Evolutionary conservation across 2,329 filamentous ascomycete genomes (phyloP), one percentile per base, ranked within the genome.

Genomic region (Fusarium fujikuroi): DNA sequence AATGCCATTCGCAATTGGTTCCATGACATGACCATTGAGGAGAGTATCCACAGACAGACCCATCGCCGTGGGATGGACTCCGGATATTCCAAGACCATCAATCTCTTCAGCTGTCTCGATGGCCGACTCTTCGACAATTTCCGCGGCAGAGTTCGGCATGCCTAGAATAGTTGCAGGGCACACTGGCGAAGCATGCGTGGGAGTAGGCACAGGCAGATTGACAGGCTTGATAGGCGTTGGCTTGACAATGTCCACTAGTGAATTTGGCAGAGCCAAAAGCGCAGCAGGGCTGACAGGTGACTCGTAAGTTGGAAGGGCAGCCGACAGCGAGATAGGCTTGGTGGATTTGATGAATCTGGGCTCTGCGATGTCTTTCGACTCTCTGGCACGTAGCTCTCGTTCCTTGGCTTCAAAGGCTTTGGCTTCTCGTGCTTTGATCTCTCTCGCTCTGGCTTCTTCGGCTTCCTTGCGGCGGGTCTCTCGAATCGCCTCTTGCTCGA

Each of bases 401-500:
- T 63, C 63, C 50, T 74, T 66, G 8, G 60, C 54, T 30, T 68
- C 50, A 21, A 59, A 50, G n/a, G 57, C 43, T 50, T 39, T 69
- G 75, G 78, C 63, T 28, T 69, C 63, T 32, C 62, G 66, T 37
- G 70, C 71, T 46, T 77, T 74, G 73, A 75, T 61, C 23, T 69
- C 65, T 25, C 66, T 69, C 14, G 71, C 73, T 39, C 76, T 74
- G 5, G 77, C 76, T 61, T 77, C 64, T 49, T 73, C 69, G 1
- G 86, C 85, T 75, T 90, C 88, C 57, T 84, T 80, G 21, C 84
- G 78, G 47, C 84, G 85, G 66, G 91, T 93, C 78, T 91, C 88
- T 72, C 95, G 91, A 72, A 98, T 93, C 16, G 90, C 92, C 79
- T 97, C 92, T 76, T 94, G 91, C 81, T 98, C 95, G 60, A 92